Evolutionary conservation across 1,284 basidiomycete species (phyloP), one percentile per base, ranked within the genome.

Genomic region (Ustilago trichophora): DNA sequence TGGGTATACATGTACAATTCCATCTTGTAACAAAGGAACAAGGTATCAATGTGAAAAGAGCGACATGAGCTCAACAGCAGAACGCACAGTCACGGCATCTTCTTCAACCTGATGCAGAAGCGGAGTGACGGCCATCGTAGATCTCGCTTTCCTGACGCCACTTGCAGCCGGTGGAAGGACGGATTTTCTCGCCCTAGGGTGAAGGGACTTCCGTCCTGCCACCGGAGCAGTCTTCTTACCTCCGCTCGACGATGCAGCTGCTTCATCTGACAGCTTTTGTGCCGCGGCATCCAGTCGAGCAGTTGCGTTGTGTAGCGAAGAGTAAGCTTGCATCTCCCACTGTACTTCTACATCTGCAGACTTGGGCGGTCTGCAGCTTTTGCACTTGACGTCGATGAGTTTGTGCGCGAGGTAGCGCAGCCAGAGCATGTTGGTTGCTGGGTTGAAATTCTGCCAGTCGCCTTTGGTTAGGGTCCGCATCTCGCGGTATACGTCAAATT

Each of bases 401-500:
- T 93, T 92, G 46, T 83, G 82, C 12, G 82, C 81, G 40, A 93
- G 84, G 80, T 93, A 92, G 70, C 91, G 90, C 18, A 93, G 83
- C 91, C 92, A 93, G 86, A 97, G 88, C 34, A 95, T 87, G 76
- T 97, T 97, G 6, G 92, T 94, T 10, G 89, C 80, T 0, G 93
- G 91, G 45, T 87, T 85, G 78, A 87, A 93, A 1, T 81, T 84
- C 51, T 86, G 85, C 94, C 94, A 97, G 18, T 44, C 41, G 37
- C 84, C 83, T 3, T 85, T 82, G 36, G 86, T 87, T 55, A 88
- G 83, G 22, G 83, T 82, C 32, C 85, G 85, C 91, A 97, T 97
- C 82, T 89, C 87, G 33, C 95, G 88, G 80, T 98, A 98, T 1
- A 97, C 85, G 73, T 97, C 93, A 82, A 94, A 98, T 80, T 98